phyloP scores from a whole-genome alignment of 75 land plant genomes.

The Sequoia sempervirens region DNA sequence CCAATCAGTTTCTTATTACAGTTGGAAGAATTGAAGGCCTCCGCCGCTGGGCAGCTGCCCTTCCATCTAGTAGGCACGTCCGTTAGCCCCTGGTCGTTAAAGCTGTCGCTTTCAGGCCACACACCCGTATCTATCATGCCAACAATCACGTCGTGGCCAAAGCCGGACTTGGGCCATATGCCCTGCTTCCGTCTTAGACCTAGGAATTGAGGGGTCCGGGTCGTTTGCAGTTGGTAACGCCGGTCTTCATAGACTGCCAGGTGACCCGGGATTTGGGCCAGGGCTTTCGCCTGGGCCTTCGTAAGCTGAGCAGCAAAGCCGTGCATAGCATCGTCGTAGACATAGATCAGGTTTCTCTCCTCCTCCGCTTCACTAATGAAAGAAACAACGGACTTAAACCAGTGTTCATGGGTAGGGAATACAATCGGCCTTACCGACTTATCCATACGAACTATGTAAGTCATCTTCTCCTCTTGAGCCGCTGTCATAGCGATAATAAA shows the following conservation, averaged over 20 bases:
- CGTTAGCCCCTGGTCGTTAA: constrained; percentile 22
- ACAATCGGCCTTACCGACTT: constrained; percentile 37
- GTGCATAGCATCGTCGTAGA: constrained; percentile 34
- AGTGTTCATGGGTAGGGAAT: constrained; percentile 35
- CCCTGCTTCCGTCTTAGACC: constrained; percentile 17
- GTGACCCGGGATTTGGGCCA: constrained; percentile 31
- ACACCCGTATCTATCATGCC: constrained; percentile 59
- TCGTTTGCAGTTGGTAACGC: constrained; percentile 44
- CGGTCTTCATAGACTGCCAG: constrained; percentile 20
- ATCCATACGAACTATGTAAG: constrained; percentile 66
- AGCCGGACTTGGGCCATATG: constrained; percentile 4
- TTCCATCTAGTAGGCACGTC: constrained; percentile 49
- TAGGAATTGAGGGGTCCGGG: constrained; percentile 59
- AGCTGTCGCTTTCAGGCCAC: constrained; percentile 62
- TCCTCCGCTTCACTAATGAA: constrained; percentile 7
- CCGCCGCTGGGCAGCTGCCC: constrained; percentile 35
- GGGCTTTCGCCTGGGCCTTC: constrained; percentile 14
- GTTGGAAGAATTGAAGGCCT: constrained; percentile 23
- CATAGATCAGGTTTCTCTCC: constrained; percentile 15
- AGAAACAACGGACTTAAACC: constrained; percentile 45
- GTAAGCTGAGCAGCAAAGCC: constrained; percentile 48
- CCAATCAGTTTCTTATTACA: constrained; percentile 67
- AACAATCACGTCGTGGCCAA: constrained; percentile 46
- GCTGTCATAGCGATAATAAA: background rate
- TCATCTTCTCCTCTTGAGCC: background rate